These are phyloP conservation scores for Xanthoconium purpureum DNA, from an alignment of 768 basidiomycete genomes.

Conservation along the genomic window DNA sequence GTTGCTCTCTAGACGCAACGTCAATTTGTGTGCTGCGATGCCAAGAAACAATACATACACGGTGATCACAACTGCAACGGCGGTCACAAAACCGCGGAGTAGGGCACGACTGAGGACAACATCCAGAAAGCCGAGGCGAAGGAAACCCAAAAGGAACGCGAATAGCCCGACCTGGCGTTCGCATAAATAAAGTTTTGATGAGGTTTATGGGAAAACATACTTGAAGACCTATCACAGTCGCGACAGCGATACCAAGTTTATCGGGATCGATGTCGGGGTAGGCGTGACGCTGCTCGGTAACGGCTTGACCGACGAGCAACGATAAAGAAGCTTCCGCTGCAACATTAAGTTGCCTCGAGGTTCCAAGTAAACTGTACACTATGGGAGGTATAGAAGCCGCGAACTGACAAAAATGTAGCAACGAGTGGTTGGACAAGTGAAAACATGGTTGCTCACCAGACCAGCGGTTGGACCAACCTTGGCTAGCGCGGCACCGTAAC, in stretches of 20 bases:
- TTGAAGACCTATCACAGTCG: slow-evolving; percentile 84
- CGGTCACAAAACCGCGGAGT: slow-evolving; percentile 82
- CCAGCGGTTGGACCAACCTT: slow-evolving; percentile 83
- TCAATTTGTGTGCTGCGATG: background rate
- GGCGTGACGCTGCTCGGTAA: slow-evolving; percentile 63
- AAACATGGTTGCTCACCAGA: slow-evolving; percentile 48
- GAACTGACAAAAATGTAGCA: slow-evolving; percentile 44
- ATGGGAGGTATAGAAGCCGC: slow-evolving; percentile 84
- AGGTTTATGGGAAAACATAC: slow-evolving; percentile 32
- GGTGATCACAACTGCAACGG: slow-evolving; percentile 81
- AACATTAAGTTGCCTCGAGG: slow-evolving; percentile 76
- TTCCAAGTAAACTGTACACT: slow-evolving; percentile 88
- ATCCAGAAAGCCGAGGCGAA: slow-evolving; percentile 89
- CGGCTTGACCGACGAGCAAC: slow-evolving; percentile 82
- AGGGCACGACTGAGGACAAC: slow-evolving; percentile 89
- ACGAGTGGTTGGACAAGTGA: background rate
- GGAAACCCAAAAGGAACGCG: slow-evolving; percentile 80
- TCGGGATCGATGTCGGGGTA: slow-evolving; percentile 41
- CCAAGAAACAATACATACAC: slow-evolving; percentile 47
- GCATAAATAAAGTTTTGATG: background rate
- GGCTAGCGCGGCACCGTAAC: slow-evolving; percentile 87
- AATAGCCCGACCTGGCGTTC: slow-evolving; percentile 69
- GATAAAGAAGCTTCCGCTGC: slow-evolving; percentile 89
- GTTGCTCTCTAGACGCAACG: slow-evolving; percentile 56
- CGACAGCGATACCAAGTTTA: slow-evolving; percentile 59